phyloP scores from a whole-genome alignment of 192 early-diverging fungal genomes.

The Phycomyces blakesleeanus region DNA sequence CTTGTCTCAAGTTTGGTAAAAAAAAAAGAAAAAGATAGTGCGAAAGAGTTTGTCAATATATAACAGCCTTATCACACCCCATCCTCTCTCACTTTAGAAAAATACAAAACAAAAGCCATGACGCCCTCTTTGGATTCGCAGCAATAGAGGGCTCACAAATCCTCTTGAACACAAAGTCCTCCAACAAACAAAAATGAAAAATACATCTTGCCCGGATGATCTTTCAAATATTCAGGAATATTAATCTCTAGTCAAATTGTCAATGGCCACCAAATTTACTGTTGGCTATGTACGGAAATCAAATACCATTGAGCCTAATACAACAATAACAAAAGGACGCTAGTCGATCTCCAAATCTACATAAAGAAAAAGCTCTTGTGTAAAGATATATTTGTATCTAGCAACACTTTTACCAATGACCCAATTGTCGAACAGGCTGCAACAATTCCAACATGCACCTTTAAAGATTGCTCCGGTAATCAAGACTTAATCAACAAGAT shows the following conservation, averaged over 20 bases:
- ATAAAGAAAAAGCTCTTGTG: conserved; percentile 26
- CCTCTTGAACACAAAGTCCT: no score
- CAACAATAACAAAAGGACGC: conserved; percentile 25
- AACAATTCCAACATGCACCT: conserved; percentile 13
- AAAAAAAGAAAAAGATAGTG: no score
- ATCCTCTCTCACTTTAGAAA: no score
- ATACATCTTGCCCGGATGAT: no score
- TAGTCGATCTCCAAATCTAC: conserved; percentile 26
- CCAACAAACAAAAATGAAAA: no score
- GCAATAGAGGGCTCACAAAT: no score
- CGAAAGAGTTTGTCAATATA: no score
- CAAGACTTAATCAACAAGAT: conserved; percentile 23
- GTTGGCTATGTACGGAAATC: conserved; percentile 24
- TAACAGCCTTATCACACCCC: no score
- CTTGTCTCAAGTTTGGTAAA: no score
- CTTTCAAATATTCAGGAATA: conserved; percentile 22
- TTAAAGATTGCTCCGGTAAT: conserved; percentile 21
- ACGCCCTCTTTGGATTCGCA: no score
- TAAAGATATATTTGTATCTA: conserved; percentile 26
- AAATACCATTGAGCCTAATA: conserved; percentile 16
- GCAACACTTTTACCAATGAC: conserved; percentile 19
- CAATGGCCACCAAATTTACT: conserved; percentile 27
- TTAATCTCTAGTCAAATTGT: conserved; percentile 21
- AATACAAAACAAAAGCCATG: no score
- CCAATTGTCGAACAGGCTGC: conserved; percentile 21